Evolutionary conservation across 1,139 yeast genomes (phyloP), one percentile per base, ranked within the genome.

Genomic region (Dujonia santamariae): DNA sequence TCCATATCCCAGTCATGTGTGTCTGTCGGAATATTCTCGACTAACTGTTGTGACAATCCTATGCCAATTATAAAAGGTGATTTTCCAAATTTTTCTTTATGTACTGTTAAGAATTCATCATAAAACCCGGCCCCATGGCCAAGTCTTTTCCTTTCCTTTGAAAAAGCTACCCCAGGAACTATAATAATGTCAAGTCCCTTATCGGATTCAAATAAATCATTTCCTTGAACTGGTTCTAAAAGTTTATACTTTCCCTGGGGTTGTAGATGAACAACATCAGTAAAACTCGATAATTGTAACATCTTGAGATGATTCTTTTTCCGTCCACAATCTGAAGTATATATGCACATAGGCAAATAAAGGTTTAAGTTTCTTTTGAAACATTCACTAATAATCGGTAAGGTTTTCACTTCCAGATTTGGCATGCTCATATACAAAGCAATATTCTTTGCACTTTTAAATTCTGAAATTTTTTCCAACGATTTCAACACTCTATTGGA

Each of bases 71-170:
- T 48, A 26, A 51, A 54, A 0, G 85, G 84, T 19, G 36, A 47
- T 16, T 39, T 45, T 1, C 48, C 46, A 39, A 59, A 55, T 44
- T 53, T 56, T 21, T 54, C 47, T n/a, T 48, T 34, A 48, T 79
- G 80, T 29, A 80, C 61, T 25, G 64, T 60, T 26, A 87, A 67
- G 52, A 77, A 90, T 45, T 81, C 86, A 54, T 92, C 97, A 55
- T 92, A 92, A 56, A 75, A 88, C 0, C 97, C 98, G 8, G 82
- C 94, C 1, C 98, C 98, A 54, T 88, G 96, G 1, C 97, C 98
- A 36, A 92, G 55, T 38, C 98, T 58, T 22, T 67, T 61, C 33
- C 80, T 76, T 7, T 46, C 35, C 1, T 40, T 45, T 3, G 83
- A 70, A 53, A 86, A 90, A 1, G 87, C 96, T 1, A 92, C 81